Percentiles rank a stretch among this genome's conserved stretches.
Conservation (phyloP, 768 basidiomycete species). For the Xerocomellus intermedius region DNA sequence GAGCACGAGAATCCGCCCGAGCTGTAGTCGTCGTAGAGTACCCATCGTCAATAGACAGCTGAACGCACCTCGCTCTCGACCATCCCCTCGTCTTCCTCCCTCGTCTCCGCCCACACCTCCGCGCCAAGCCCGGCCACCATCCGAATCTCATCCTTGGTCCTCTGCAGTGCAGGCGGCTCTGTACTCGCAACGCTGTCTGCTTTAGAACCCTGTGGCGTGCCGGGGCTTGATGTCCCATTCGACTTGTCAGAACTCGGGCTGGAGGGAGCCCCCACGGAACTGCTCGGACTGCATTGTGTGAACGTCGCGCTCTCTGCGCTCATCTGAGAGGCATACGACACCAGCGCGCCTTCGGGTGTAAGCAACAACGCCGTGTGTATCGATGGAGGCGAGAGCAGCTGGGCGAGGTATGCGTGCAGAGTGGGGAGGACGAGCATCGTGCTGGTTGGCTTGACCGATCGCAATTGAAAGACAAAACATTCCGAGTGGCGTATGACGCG, state of each 20-base stretch:
- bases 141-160: constrained; percentile 71
- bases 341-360: constrained; percentile 71
- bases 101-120: constrained; percentile 78
- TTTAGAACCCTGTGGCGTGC: constrained; percentile 14
- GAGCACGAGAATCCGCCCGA: constrained; percentile 69
- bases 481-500: background rate
- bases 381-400: constrained; percentile 55
- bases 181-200: constrained; percentile 6
- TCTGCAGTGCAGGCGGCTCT: constrained; percentile 17
- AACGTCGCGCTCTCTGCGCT: constrained; percentile 16
- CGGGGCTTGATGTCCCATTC: background rate
- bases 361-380: constrained; percentile 72
- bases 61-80: constrained; percentile 71
- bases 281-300: constrained; percentile 5
- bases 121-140: constrained; percentile 69
- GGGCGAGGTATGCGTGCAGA: constrained; percentile 62
- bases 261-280: constrained; percentile 6
- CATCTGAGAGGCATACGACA: constrained; percentile 58
- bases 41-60: background rate
- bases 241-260: constrained; percentile 16
- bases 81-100: constrained; percentile 54
- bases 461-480: background rate
- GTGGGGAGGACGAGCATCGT: constrained; percentile 69
- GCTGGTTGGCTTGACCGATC: background rate
- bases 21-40: constrained; percentile 36